phyloP scores from a whole-genome alignment of 352 stramenopile species.

The Globisporangium splendens region DNA sequence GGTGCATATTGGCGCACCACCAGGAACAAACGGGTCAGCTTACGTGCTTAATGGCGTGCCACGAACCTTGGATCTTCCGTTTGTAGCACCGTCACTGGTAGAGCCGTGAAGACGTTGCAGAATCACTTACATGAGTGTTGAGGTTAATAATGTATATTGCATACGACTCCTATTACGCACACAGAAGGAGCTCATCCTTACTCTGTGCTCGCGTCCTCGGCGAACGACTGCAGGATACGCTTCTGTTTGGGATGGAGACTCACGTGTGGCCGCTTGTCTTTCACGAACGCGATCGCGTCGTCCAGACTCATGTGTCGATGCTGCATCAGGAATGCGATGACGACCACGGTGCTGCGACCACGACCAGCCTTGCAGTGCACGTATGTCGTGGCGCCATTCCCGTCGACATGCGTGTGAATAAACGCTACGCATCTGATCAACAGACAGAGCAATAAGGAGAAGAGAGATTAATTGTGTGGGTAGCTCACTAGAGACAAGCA shows the following conservation, averaged over 20 bases:
- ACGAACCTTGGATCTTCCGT: constrained; percentile 24
- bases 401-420: constrained; percentile 53
- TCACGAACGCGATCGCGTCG: constrained; percentile 49
- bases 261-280: constrained; percentile 56
- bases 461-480: too few species aligned
- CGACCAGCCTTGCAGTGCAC: constrained; percentile 82
- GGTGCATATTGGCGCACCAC: constrained; percentile 23
- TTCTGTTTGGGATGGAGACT: constrained; percentile 60
- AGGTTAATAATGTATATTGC: too few species aligned
- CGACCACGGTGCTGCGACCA: constrained; percentile 67
- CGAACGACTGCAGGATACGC: constrained; percentile 43
- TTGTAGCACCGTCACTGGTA: neutral
- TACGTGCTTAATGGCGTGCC: constrained; percentile 44
- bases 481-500: too few species aligned
- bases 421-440: constrained; percentile 51
- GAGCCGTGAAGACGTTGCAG: too few species aligned
- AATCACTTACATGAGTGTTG: too few species aligned
- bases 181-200: too few species aligned
- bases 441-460: too few species aligned
- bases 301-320: constrained; percentile 54
- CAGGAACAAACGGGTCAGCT: constrained; percentile 30
- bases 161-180: too few species aligned
- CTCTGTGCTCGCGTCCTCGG: neutral
- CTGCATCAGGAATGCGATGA: constrained; percentile 68
- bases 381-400: constrained; percentile 54